Conservation (phyloP, 2,329 filamentous ascomycete species). For the Lomentospora prolificans region DNA sequence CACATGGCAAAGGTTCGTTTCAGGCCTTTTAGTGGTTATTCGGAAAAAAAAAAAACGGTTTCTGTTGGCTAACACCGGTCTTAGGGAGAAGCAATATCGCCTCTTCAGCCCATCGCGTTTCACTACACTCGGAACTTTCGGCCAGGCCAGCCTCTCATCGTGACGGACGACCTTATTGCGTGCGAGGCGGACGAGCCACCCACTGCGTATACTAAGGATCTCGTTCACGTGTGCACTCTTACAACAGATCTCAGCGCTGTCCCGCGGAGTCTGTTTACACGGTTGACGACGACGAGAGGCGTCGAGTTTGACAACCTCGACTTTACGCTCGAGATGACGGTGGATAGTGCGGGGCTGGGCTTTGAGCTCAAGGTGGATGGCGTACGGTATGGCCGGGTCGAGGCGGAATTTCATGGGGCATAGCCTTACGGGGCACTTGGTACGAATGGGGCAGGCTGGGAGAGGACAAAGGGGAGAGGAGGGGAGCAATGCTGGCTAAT, state of each 20-base stretch:
- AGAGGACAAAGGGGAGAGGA: neutral
- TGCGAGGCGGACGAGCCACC: conserved; percentile 61
- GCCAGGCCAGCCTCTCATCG: conserved; percentile 64
- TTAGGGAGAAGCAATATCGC: conserved; percentile 64
- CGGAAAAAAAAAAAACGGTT: too few relatives aligned
- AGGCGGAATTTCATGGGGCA: conserved; percentile 62
- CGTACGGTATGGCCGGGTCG: conserved; percentile 64
- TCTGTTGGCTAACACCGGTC: neutral
- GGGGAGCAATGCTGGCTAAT: neutral
- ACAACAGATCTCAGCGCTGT: conserved; percentile 73
- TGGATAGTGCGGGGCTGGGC: conserved; percentile 64
- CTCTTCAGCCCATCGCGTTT: conserved; percentile 66
- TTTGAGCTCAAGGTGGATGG: conserved; percentile 76
- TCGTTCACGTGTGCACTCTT: conserved; percentile 67
- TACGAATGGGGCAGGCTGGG: neutral
- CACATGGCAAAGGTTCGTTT: conserved; percentile 62
- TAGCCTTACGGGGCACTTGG: neutral
- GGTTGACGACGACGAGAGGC: conserved; percentile 67
- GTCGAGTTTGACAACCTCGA: conserved; percentile 76
- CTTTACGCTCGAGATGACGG: conserved; percentile 75
- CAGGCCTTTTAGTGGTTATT: too few relatives aligned
- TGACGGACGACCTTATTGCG: conserved; percentile 72
- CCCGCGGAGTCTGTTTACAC: conserved; percentile 61
- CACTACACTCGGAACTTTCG: conserved; percentile 82
- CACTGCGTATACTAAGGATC: conserved; percentile 45